Base-by-base conservation (phyloP, 805 yeast species). In the Candida glaebosa region DNA sequence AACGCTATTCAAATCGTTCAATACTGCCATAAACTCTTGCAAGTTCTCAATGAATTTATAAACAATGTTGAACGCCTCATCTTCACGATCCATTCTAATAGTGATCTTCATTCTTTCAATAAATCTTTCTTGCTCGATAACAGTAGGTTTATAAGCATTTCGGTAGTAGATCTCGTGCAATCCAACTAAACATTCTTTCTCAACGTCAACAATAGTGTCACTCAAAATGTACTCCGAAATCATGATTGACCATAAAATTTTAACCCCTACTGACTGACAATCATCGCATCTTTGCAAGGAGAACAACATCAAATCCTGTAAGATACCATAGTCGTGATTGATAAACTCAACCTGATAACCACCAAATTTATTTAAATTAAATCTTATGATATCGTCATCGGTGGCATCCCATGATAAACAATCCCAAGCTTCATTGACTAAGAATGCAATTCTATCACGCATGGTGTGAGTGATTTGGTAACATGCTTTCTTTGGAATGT, bases 401-500 rank as follows among this genome's bases (percentile, higher is more conserved):
- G 74, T 59, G 2, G 81, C 73, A 9, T 76, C 77, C 78, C 81
- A 74, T 15, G 88, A 93, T 38, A 88, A 67, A 9, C 75, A 65
- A 46, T 81, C 82, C 96, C 96, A 88, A n/a, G 79, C 71, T 40
- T 71, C 74, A 42, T 72, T 68, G 9, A 87, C 50, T 34, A 86
- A 59, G 10, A 47, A 49, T 0, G 88, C 78, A 34, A 82, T 73
- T 46, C 83, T 67, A 9, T 72, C 71, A 47, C 95, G 73, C 47
- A 86, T 63, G 51, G 78, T 81, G 8, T 81, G 82, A 0, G 87
- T 73, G 33, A 87, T 76, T 40, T 69, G 69, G 61, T 65, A 69
- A 45, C 89, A 79, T 1, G 89, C 89, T 47, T 79, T 79, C 56
- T 83, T 74, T 32, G 95, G 88, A 40, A 85, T 79, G 32, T 78